phyloP scores from a whole-genome alignment of 2,329 filamentous ascomycete species.

The Biscogniauxia sp. region DNA sequence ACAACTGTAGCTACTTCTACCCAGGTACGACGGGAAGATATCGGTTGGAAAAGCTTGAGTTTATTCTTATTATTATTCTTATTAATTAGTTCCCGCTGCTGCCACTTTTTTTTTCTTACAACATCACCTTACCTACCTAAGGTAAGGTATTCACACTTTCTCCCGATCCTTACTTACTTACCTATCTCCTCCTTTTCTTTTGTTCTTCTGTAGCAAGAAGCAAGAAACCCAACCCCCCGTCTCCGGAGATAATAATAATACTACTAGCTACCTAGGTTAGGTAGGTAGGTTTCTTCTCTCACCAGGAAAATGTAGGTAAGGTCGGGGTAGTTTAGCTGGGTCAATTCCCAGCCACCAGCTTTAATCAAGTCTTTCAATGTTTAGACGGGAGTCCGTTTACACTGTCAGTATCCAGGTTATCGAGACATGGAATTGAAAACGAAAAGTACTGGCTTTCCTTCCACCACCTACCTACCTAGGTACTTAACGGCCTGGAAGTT shows the following conservation, averaged over 20 bases:
- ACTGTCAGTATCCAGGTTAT: not conserved
- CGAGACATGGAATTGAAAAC: not conserved
- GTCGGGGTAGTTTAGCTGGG: not conserved
- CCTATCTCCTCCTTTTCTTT: conserved; percentile 2
- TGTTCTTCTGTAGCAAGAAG: not conserved
- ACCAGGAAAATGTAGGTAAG: not conserved
- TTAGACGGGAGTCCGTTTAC: not conserved
- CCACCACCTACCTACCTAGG: not conserved
- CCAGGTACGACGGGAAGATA: too few species aligned
- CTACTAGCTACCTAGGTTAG: not conserved
- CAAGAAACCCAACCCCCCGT: not conserved
- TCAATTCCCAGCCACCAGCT: not conserved
- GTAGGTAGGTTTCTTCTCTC: not conserved
- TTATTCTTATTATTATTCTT: conserved; percentile 1
- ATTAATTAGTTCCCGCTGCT: not conserved
- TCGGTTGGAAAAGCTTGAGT: not conserved
- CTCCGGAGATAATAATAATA: not conserved
- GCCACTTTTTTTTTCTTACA: not conserved
- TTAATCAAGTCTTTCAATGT: not conserved
- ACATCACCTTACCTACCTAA: conserved; percentile 7
- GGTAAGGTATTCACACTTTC: not conserved
- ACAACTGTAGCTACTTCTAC: too few species aligned
- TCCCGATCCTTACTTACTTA: not conserved
- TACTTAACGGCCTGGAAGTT: too few species aligned
- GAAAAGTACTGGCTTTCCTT: not conserved